These are phyloP conservation scores for Chlorella sp. DNA, from an alignment of 139 green algal genomes.

Conservation along the genomic window DNA sequence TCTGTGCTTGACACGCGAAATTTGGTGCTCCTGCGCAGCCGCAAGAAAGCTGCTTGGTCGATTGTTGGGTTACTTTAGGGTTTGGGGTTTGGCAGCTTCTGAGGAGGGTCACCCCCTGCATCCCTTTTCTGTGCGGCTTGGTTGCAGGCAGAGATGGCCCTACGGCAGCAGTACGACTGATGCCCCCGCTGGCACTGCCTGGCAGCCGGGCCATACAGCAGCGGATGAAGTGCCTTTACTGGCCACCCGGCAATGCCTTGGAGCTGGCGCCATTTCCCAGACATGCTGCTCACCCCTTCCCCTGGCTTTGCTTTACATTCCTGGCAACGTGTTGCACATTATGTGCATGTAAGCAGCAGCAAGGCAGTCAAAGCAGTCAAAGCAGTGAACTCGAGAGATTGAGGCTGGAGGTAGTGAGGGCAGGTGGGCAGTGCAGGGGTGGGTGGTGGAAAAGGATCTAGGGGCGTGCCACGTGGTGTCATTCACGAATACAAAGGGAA, in stretches of 20 bases:
- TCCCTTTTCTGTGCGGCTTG: too few species aligned
- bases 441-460: neutral
- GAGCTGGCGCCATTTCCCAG: neutral
- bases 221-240: neutral
- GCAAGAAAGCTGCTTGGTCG: too few species aligned
- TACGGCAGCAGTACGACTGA: conserved; percentile 89
- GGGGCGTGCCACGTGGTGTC: too few species aligned
- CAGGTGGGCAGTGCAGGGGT: neutral
- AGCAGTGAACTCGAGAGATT: neutral
- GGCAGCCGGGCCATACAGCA: neutral
- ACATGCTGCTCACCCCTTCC: neutral
- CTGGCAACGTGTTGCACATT: too few species aligned
- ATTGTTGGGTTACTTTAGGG: too few species aligned
- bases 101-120: too few species aligned
- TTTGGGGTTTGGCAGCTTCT: too few species aligned
- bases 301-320: too few species aligned
- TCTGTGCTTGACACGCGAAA: neutral
- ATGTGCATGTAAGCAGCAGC: neutral
- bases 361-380: neutral
- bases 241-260: neutral
- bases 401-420: neutral
- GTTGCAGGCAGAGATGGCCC: conserved; percentile 81
- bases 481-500: too few species aligned
- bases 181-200: too few species aligned
- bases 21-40: too few species aligned